Conservation (phyloP, 768 basidiomycete genomes). For the Leccinum fibrillosum region DNA sequence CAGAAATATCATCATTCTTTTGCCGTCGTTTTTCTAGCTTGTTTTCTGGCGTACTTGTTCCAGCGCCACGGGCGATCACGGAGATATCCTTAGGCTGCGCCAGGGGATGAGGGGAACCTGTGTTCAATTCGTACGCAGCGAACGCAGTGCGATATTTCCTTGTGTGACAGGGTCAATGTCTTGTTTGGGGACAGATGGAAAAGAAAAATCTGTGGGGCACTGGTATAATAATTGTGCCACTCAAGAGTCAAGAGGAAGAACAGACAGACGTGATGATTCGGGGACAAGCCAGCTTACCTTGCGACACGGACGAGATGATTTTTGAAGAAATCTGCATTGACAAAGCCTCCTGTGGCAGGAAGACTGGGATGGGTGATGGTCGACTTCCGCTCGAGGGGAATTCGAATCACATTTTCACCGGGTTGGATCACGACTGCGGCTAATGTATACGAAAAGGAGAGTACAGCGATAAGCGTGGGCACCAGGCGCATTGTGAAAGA, state of each 20-base stretch:
- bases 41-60: neutral
- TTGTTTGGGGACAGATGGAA: neutral
- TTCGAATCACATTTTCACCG: constrained; percentile 9
- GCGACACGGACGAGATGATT: constrained; percentile 12
- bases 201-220: neutral
- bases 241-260: neutral
- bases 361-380: constrained; percentile 4
- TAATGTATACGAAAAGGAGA: constrained; percentile 16
- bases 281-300: constrained; percentile 13
- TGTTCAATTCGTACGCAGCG: constrained; percentile 43
- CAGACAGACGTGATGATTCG: neutral
- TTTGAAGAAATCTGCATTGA: constrained; percentile 11
- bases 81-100: constrained; percentile 7
- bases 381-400: constrained; percentile 24
- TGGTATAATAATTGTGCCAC: neutral
- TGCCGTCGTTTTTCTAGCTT: constrained; percentile 8
- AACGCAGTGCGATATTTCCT: constrained; percentile 47
- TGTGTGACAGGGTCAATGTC: neutral
- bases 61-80: constrained; percentile 1
- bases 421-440: neutral
- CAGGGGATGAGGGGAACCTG: constrained; percentile 38
- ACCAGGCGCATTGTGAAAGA: constrained; percentile 19
- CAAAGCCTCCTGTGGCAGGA: neutral
- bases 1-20: neutral
- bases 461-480: constrained; percentile 5